phyloP scores from a whole-genome alignment of 2,329 filamentous ascomycete genomes.

The Penicillium griseofulvum region DNA sequence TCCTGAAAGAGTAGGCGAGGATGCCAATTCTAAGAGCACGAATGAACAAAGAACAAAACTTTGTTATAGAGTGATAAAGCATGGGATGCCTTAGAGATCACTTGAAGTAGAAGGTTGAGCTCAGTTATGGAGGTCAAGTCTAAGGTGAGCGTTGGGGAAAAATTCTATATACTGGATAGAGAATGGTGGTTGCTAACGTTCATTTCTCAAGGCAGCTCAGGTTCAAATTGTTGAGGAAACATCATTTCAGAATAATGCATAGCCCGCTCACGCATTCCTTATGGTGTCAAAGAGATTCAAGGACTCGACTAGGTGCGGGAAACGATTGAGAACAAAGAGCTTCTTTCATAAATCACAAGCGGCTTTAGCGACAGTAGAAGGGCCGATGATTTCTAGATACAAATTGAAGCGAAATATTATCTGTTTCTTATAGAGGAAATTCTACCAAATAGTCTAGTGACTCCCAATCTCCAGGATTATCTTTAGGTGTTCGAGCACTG shows the following conservation, averaged over 20 bases:
- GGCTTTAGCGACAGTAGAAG: rapidly evolving
- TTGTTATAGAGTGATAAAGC: background rate
- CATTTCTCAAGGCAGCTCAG: no score
- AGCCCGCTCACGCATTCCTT: no score
- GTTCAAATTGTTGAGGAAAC: no score
- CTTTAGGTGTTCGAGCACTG: background rate
- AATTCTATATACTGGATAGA: background rate
- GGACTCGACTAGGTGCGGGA: no score
- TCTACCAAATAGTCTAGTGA: no score
- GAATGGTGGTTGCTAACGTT: no score
- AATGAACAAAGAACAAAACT: background rate
- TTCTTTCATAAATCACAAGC: background rate
- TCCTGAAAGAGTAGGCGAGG: background rate
- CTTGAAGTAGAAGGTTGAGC: background rate
- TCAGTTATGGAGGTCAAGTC: background rate
- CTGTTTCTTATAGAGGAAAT: background rate
- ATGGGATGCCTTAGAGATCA: no score
- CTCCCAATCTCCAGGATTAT: rapidly evolving
- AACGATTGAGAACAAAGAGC: background rate
- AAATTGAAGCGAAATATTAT: background rate
- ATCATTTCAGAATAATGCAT: background rate
- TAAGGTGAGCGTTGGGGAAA: background rate
- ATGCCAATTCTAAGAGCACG: background rate
- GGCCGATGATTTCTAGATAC: no score
- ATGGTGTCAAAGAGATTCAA: background rate